Evolutionary conservation across 2,329 filamentous ascomycete genomes (phyloP).

Genomic region (Corniculantispora saksenae): DNA sequence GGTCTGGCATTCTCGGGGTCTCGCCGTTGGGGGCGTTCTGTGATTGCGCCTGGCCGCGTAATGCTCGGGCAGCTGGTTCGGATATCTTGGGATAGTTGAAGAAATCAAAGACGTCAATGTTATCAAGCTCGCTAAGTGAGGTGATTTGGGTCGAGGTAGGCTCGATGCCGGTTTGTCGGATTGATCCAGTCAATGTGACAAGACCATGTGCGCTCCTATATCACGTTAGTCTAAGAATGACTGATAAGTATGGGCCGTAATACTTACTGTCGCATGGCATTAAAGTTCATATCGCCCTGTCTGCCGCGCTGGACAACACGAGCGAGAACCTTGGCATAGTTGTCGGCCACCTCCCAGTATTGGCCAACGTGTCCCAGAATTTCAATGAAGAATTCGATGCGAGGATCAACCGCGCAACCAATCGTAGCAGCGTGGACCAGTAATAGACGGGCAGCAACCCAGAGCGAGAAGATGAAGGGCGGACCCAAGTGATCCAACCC

Average conservation of each 20-base stretch:
- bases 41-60: slow-evolving; percentile 27
- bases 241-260: background rate
- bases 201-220: slow-evolving; percentile 41
- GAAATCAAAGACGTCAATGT: slow-evolving; percentile 48
- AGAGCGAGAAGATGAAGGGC: slow-evolving; percentile 46
- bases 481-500: slow-evolving; percentile 44
- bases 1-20: slow-evolving; percentile 30
- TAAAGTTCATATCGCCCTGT: slow-evolving; percentile 38
- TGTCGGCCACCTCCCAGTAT: slow-evolving; percentile 46
- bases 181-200: slow-evolving; percentile 37
- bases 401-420: slow-evolving; percentile 38
- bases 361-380: slow-evolving; percentile 43
- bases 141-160: slow-evolving; percentile 40
- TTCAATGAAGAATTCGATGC: slow-evolving; percentile 46
- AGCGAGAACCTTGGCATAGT: slow-evolving; percentile 43
- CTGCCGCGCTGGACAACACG: slow-evolving; percentile 40
- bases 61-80: slow-evolving; percentile 22
- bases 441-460: slow-evolving; percentile 43
- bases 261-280: slow-evolving; percentile 43
- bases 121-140: slow-evolving; percentile 43
- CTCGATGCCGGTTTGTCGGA: slow-evolving; percentile 39
- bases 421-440: slow-evolving; percentile 43
- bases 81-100: slow-evolving; percentile 44
- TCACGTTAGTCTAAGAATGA: background rate
- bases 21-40: slow-evolving; percentile 27